Base-by-base conservation (phyloP, 345 rosid genomes). In the Pistacia atlantica region DNA sequence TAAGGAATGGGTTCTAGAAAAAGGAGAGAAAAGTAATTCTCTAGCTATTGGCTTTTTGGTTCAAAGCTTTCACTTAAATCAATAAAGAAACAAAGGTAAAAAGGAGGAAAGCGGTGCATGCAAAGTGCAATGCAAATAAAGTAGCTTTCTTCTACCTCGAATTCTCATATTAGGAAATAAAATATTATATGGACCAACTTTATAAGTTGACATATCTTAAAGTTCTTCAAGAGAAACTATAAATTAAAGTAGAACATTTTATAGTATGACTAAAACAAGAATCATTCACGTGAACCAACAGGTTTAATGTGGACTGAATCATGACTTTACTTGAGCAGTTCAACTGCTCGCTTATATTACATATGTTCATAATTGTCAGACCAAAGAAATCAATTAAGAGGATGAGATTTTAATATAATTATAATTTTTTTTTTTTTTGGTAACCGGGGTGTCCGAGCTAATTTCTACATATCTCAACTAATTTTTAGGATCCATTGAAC, bases 61-160 rank as follows among this genome's bases (percentile, higher is more conserved):
- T 5, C 45, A 42, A 42, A 48, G 51, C 20, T 25, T 67, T 48
- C 12, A 16, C 58, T 22, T 20, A 4, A 25, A 49, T 5, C 17
- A 49, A 49, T 8, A 65, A 65, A 65, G 48, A 18, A 13, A 10
- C 28, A 8, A 38, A n/a, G 18, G 69, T 25, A 4, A 61, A 4
- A 11, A 11, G 25, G 35, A 11, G 9, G 8, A 12, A 52, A 4
- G 10, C 25, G 25, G 25, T 25, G 25, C 22, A 25, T 25, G 25
- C 25, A 25, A 25, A 25, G 25, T 25, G 25, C 25, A 25, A 42
- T 72, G 38, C 75, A 71, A 69, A 69, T 33, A 73, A 73, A 61
- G 68, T 18, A 25, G 28, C 55, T 18, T 56, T 18, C 5, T 70
- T 10, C 42, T 60, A n/a, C 25, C 42, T 72, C 57, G 28, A 22